Base-by-base conservation (phyloP, 1,139 yeast genomes). In the Entelexis sorbosivorans region DNA sequence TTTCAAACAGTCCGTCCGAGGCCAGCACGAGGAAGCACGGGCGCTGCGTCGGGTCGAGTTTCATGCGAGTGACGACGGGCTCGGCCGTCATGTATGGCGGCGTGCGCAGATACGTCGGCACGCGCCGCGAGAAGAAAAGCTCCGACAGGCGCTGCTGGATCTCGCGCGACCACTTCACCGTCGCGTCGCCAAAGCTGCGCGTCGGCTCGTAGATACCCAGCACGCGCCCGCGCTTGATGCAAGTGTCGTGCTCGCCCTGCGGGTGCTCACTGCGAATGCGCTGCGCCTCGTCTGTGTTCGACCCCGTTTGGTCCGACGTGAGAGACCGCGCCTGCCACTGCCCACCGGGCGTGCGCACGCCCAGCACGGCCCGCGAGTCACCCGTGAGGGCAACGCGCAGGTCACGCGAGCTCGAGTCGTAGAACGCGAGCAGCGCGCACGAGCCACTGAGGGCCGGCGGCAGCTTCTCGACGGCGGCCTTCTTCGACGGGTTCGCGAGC, bases 71-170 rank as follows among this genome's bases (percentile, higher is more conserved):
- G 33, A 91, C 75, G 29, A 82, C 96, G 0, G 99, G 99, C 64
- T 82, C 89, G 0, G 98, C 97, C 1, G 98, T 91, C 34, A 91
- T 96, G 66, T 91, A 91, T 0, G 99, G 99, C 6, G 99, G 98
- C 0, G 96, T 82, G 55, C 79, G 72, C 57, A 87, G 74, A 60
- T 82, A 81, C 49, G 78, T 77, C 3, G 97, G 96, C 47, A 85
- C 78, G 54, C 82, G 72, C 63, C 91, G 78, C 35, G 96, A 95
- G 65, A 89, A 89, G 60, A 87, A 82, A 62, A 81, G 82, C 56
- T 81, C 75, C 59, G 86, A 82, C 28, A 84, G 75, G 53, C 76
- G 70, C 52, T 82, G 82, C 62, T 93, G 96, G 56, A 86, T 75
- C 31, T 81, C 79, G 29, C 85, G 82, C 29, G 87, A 73, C 73